Conservation (phyloP, 176 grass and related monocot genomes). For the Oryza meridionalis region DNA sequence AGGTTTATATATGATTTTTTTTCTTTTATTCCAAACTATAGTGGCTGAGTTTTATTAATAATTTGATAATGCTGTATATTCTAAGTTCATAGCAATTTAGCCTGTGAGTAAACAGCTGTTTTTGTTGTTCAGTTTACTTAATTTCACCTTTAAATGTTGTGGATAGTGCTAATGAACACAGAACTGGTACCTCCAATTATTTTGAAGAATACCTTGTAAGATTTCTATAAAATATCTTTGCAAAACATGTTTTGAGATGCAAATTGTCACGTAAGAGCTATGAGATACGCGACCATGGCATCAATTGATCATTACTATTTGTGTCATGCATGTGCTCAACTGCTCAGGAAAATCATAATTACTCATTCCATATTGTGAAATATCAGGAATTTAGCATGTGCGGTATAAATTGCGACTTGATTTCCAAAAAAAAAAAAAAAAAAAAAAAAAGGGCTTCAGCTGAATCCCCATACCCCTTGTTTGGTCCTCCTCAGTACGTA, state of each 20-base stretch:
- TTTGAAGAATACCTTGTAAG: background rate
- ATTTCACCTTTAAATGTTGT: background rate
- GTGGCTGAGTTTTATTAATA: conserved; percentile 1
- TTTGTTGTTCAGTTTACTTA: background rate
- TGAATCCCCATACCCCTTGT: no score
- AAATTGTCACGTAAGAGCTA: background rate
- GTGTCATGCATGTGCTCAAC: background rate
- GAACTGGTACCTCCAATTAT: background rate
- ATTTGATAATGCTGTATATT: conserved; percentile 25
- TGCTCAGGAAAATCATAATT: background rate
- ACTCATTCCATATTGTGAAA: background rate
- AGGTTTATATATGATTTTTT: conserved; percentile 9
- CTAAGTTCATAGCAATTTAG: background rate
- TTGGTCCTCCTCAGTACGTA: no score
- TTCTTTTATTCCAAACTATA: conserved; percentile 1
- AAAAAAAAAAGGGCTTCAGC: no score
- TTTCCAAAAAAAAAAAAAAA: no score
- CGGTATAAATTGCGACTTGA: no score
- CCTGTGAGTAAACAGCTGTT: background rate
- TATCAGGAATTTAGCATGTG: no score
- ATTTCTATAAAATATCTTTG: background rate
- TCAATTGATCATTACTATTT: background rate
- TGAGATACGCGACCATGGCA: background rate
- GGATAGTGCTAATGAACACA: background rate
- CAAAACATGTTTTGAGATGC: background rate